phyloP scores from a whole-genome alignment of 2,329 filamentous ascomycete species.

The Aspergillus sergii region DNA sequence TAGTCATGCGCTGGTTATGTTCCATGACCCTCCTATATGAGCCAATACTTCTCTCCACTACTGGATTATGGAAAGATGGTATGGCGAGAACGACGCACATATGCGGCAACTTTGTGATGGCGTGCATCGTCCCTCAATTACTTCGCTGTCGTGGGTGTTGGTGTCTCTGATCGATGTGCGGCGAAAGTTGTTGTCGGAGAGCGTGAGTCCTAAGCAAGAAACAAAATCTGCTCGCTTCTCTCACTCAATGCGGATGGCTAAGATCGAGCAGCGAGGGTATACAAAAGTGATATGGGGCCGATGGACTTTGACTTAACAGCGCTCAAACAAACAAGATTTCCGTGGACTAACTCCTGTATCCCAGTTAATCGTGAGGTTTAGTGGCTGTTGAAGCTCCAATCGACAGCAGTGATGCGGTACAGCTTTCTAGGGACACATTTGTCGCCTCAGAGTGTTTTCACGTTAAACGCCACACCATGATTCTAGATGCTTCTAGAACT shows the following conservation, averaged over 20 bases:
- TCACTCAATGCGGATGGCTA: neutral
- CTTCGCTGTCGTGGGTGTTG: neutral
- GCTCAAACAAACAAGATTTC: neutral
- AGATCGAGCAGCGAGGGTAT: neutral
- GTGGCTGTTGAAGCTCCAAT: neutral
- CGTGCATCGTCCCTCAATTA: neutral
- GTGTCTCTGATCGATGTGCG: neutral
- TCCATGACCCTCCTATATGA: neutral
- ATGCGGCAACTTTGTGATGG: neutral
- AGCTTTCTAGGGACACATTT: neutral
- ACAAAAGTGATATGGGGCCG: neutral
- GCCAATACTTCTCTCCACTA: neutral
- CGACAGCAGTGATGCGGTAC: neutral
- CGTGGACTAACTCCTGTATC: neutral
- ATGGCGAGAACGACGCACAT: neutral
- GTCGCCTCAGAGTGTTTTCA: neutral
- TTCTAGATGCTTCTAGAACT: neutral
- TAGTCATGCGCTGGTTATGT: neutral
- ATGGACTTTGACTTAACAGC: neutral
- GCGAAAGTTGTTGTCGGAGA: neutral
- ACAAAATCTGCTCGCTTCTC: neutral
- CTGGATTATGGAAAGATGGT: neutral
- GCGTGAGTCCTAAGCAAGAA: neutral
- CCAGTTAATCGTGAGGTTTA: neutral
- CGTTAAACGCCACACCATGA: neutral